These are phyloP conservation scores for Clathrospora elynae DNA, from an alignment of 2,329 filamentous ascomycete genomes.

Conservation along the genomic window DNA sequence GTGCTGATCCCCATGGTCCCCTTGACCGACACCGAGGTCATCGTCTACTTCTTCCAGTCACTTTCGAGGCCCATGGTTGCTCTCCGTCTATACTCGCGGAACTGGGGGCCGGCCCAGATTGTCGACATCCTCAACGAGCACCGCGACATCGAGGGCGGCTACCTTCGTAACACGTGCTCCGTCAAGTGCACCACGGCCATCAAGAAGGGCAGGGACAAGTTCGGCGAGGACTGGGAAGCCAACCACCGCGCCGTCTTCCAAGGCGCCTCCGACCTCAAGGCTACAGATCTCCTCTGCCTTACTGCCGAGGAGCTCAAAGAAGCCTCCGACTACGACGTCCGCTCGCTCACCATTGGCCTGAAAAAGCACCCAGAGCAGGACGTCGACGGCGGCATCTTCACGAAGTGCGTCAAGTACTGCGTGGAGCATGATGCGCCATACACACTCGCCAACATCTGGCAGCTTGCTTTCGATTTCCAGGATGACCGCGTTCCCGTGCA, in stretches of 20 bases:
- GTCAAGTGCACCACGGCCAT: slow-evolving; percentile 38
- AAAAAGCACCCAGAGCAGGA: slow-evolving; percentile 23
- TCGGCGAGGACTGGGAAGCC: slow-evolving; percentile 24
- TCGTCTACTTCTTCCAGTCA: slow-evolving; percentile 43
- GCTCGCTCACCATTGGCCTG: slow-evolving; percentile 19
- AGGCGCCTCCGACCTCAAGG: slow-evolving; percentile 14
- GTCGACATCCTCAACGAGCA: slow-evolving; percentile 30
- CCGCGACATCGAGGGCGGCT: slow-evolving; percentile 29
- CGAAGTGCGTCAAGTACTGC: slow-evolving; percentile 33
- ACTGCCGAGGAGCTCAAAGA: slow-evolving; percentile 2
- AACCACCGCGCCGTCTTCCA: slow-evolving; percentile 11
- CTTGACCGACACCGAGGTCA: slow-evolving; percentile 36
- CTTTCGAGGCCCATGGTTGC: slow-evolving; percentile 30
- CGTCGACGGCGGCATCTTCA: slow-evolving; percentile 33
- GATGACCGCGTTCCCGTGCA: background rate
- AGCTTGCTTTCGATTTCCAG: slow-evolving; percentile 20
- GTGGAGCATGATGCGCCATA: slow-evolving; percentile 17
- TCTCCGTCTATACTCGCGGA: slow-evolving; percentile 31
- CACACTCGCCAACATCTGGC: slow-evolving; percentile 18
- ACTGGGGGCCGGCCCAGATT: slow-evolving; percentile 33
- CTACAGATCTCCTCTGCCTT: slow-evolving; percentile 30
- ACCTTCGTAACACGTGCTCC: slow-evolving; percentile 37
- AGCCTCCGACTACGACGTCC: slow-evolving; percentile 22
- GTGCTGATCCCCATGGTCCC: slow-evolving; percentile 29
- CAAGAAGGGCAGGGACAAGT: slow-evolving; percentile 21